Base-by-base conservation (phyloP, 2,329 filamentous ascomycete species). In the Dactylonectria macrodidyma region DNA sequence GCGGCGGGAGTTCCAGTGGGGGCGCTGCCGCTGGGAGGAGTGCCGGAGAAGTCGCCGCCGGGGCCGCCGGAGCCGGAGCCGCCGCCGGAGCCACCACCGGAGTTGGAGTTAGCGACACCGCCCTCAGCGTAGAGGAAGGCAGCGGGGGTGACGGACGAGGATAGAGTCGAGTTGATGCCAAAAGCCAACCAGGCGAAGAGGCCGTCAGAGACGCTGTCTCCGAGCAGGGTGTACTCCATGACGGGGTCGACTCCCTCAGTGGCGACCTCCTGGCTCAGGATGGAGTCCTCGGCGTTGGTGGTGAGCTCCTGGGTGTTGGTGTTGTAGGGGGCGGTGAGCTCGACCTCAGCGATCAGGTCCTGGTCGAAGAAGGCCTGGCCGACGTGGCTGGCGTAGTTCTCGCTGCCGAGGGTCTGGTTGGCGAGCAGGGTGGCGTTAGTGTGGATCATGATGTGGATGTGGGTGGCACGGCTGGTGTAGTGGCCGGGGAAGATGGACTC, bases 291-390 rank as follows among this genome's bases (percentile, higher is more conserved):
- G 2, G 78, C 79, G 75, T 91, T 91, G 44, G 75, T 79, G 3
- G 85, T 90, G 36, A 86, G 63, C 0, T 77, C 70, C 71, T 85
- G 83, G 0, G 78, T 82, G 77, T 88, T 88, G 62, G 75, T 76
- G 47, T 72, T 77, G 77, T 88, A 88, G 1, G 89, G 88, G 2
- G 78, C 73, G 0, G 80, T 79, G 19, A 78, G 74, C 66, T 90
- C 87, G 54, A 91, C 87, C 24, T 81, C 75, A 5, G 78, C 68
- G 67, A 89, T 84, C 38, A 92, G 84, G 61, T 84, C 82, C 73
- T 91, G 86, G 77, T 91, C 88, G 75, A 90, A 89, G 81, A 90
- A 92, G 62, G 90, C 78, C 77, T 92, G 89, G n/a, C 90, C 89
- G 34, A 91, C 85, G 77, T 92, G 88, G 9, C 87, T 86, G 60